phyloP scores from a whole-genome alignment of 2,329 filamentous ascomycete genomes.

The Arthrobotrys sinensis region DNA sequence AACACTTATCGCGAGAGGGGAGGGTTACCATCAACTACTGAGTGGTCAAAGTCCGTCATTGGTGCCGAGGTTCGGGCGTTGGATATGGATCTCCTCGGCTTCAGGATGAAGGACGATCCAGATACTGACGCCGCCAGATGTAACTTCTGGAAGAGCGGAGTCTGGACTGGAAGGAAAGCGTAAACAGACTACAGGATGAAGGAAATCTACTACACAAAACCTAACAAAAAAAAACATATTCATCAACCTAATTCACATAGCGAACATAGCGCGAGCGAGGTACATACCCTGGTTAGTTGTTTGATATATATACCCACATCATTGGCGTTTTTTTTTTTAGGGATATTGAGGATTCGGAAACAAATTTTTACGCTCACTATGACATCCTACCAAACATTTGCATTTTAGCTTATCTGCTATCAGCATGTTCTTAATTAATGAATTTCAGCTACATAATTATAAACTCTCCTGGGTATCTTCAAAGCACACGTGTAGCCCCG shows the following conservation, averaged over 20 bases:
- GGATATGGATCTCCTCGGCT: conserved; percentile 61
- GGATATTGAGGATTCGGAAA: conserved; percentile 1
- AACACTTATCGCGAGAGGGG: conserved; percentile 66
- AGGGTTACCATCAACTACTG: conserved; percentile 66
- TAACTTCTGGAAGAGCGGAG: conserved; percentile 62
- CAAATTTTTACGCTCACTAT: conserved; percentile 34
- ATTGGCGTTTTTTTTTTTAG: conserved; percentile 47
- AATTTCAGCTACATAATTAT: neutral
- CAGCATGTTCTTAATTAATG: conserved; percentile 1
- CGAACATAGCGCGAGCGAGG: neutral
- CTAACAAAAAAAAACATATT: neutral
- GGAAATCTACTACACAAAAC: neutral
- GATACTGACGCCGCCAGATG: conserved; percentile 62
- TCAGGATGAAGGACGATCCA: conserved; percentile 50
- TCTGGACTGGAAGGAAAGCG: conserved; percentile 61
- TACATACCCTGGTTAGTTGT: conserved; percentile 11
- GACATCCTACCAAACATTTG: conserved; percentile 21
- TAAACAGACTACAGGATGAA: neutral
- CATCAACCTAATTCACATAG: conserved; percentile 1
- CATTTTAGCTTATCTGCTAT: conserved; percentile 6
- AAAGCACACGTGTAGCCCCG: too few species aligned
- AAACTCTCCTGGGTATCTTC: too few species aligned
- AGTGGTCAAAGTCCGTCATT: conserved; percentile 65
- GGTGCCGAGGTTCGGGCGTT: conserved; percentile 53
- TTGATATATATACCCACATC: conserved; percentile 45